phyloP scores from a whole-genome alignment of 768 basidiomycete genomes.

The Suillus plorans region DNA sequence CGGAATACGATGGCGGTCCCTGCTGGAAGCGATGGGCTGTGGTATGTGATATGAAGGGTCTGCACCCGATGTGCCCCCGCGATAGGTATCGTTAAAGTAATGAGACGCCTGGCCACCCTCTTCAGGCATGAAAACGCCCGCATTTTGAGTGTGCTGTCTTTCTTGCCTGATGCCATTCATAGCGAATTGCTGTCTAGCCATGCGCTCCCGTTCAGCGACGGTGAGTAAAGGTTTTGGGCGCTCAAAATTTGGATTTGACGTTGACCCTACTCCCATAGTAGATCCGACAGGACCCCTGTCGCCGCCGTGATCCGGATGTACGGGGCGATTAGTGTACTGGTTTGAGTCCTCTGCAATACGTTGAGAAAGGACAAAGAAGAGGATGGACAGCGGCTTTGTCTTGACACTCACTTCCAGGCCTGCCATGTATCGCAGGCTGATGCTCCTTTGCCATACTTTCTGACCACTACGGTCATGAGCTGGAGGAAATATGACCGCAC shows the following conservation, averaged over 20 bases:
- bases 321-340: constrained; percentile 7
- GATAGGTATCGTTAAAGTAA: constrained; percentile 40
- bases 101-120: constrained; percentile 42
- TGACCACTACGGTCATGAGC: constrained; percentile 12
- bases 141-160: constrained; percentile 28
- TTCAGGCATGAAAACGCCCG: constrained; percentile 38
- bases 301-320: not conserved
- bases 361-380: constrained; percentile 9
- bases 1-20: constrained; percentile 25
- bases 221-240: constrained; percentile 17
- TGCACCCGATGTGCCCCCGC: constrained; percentile 49
- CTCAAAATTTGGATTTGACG: constrained; percentile 20
- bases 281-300: constrained; percentile 23
- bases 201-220: constrained; percentile 29
- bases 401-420: constrained; percentile 40
- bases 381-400: constrained; percentile 12
- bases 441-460: constrained; percentile 37
- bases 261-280: constrained; percentile 16
- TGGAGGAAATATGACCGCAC: not conserved
- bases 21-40: constrained; percentile 27
- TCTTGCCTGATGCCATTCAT: constrained; percentile 19
- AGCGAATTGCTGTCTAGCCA: constrained; percentile 11
- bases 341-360: not conserved
- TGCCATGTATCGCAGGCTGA: constrained; percentile 44
- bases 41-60: constrained; percentile 44